Evolutionary conservation across 306 rosid genomes (phyloP).

Genomic region (Elaeagnus macrophylla): DNA sequence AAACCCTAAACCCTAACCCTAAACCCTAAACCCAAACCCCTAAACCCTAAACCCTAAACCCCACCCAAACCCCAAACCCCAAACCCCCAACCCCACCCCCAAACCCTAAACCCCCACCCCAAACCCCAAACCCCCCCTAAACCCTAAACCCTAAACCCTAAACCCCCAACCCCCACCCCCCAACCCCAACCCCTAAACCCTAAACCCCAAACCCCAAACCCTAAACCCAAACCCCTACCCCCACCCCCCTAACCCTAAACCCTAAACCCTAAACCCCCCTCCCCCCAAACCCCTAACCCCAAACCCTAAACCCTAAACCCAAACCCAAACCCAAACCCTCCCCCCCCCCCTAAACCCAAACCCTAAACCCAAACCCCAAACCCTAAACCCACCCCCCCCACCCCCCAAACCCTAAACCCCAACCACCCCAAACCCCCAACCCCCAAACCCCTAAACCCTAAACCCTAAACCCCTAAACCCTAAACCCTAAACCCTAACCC

Average conservation of each 20-base stretch:
- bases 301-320: background rate
- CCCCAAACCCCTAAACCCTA: constrained; percentile 7
- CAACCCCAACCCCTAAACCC: constrained; percentile 3
- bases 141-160: constrained; percentile 7
- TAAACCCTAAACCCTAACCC: background rate
- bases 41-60: background rate
- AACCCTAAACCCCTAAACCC: constrained; percentile 4
- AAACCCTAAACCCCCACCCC: constrained; percentile 7
- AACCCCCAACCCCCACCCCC: constrained; percentile 6
- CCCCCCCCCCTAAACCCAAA: background rate
- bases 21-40: constrained; percentile 1
- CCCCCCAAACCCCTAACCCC: background rate
- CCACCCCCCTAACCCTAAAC: background rate
- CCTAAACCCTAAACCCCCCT: background rate
- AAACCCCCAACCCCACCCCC: background rate
- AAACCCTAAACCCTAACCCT: background rate
- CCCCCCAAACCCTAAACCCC: constrained; percentile 2
- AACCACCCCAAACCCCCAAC: background rate
- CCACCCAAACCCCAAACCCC: background rate
- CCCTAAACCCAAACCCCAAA: constrained; percentile 14
- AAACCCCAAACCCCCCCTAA: background rate
- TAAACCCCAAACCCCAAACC: background rate
- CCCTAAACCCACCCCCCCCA: constrained; percentile 3
- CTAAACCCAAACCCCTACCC: constrained; percentile 5
- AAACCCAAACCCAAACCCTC: no score